Evolutionary conservation across 306 rosid species (phyloP), one percentile per base, ranked within the genome.

Genomic region (Chamaecrista fasciculata): DNA sequence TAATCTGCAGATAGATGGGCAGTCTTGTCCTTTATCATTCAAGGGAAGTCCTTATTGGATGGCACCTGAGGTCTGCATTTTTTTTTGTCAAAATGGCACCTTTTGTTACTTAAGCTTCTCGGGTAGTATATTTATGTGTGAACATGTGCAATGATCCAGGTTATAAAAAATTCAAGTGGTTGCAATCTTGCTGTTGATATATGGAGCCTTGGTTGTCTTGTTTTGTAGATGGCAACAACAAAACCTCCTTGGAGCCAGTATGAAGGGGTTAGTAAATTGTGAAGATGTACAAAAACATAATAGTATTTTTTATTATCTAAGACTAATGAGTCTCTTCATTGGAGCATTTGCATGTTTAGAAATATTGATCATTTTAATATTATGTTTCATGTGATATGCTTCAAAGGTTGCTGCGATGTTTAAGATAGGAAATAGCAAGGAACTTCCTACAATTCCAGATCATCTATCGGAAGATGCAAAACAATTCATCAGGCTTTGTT

Each of bases 151-250:
- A 42, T 73, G 67, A 51, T 70, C 48, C 63, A 92, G 98, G 93
- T 89, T 74, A 81, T 92, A 67, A 83, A 71, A 64, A 89, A 89
- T 58, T 75, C 89, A 70, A 77, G 58, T 66, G 95, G 96, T 65
- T 80, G 89, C 78, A 92, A 83, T 87, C 95, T 87, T 74, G 88
- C 92, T 43, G 96, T 92, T 82, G 98, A 92, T 81, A 86, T 92
- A 50, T 92, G 98, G 96, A 92, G 98, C 78, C 89, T 92, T 49
- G 98, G 98, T 53, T 92, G 98, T 82, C 89, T 96, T 40, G 98
- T 92, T 72, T 79, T 92, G 83, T 96, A 92, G 82, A 92, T 92
- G 98, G 96, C 96, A 14, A 92, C 96, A 1, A 70, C 96, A 67
- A 92, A 89, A 71, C 98, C 98, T 42, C 98, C 98, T n/a, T n/a